phyloP scores from a whole-genome alignment of 1,284 basidiomycete genomes.

The Papiliotrema laurentii region DNA sequence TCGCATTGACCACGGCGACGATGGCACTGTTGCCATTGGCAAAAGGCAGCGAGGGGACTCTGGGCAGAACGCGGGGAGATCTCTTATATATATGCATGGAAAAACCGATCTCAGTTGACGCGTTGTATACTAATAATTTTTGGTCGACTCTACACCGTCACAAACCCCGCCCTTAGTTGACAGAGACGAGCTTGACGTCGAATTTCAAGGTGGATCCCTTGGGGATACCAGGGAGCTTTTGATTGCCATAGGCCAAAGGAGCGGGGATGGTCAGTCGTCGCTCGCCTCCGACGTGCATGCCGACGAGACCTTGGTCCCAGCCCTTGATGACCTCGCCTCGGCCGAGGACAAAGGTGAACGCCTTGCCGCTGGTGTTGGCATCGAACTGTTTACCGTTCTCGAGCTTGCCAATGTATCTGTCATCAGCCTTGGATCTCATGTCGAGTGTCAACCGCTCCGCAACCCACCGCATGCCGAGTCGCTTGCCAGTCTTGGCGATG shows the following conservation, averaged over 20 bases:
- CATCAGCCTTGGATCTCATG: not conserved
- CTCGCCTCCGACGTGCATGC: conserved; percentile 90
- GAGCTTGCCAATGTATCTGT: conserved; percentile 59
- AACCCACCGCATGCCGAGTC: conserved; percentile 69
- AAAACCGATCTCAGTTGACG: too few species aligned
- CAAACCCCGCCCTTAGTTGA: conserved; percentile 42
- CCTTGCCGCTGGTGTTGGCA: conserved; percentile 79
- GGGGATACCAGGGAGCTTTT: conserved; percentile 53
- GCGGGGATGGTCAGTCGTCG: conserved; percentile 62
- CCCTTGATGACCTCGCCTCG: conserved; percentile 89
- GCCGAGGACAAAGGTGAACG: conserved; percentile 85
- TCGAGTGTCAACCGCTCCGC: not conserved
- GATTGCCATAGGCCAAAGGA: conserved; percentile 53
- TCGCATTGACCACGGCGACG: too few species aligned
- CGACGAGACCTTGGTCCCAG: conserved; percentile 88
- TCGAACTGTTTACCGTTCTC: conserved; percentile 82
- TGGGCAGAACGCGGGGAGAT: too few species aligned
- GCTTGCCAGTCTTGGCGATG: conserved; percentile 78
- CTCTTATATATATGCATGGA: too few species aligned
- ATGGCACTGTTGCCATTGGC: too few species aligned
- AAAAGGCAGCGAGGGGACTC: too few species aligned
- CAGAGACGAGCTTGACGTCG: conserved; percentile 54
- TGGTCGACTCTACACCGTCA: not conserved
- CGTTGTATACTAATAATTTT: too few species aligned
- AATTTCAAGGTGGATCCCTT: conserved; percentile 53